Percentiles rank a stretch among this genome's conserved stretches.
Evolutionary conservation across 2,329 filamentous ascomycete genomes (phyloP).

Genomic region (Fusarium sp.): DNA sequence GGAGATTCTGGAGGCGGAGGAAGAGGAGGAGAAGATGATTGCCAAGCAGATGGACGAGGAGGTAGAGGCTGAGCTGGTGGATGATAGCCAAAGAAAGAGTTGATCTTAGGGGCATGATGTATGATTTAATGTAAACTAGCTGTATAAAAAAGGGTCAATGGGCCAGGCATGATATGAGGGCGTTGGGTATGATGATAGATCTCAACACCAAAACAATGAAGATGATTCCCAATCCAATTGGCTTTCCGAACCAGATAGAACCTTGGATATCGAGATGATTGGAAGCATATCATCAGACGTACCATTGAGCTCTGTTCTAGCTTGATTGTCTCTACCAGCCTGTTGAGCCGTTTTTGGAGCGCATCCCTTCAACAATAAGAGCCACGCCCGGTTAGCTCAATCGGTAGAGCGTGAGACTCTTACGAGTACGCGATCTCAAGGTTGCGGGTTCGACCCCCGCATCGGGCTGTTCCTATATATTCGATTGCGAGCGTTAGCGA

Average conservation of each 20-base stretch:
- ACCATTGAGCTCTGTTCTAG: too few relatives aligned
- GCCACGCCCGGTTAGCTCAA: conserved; percentile 56
- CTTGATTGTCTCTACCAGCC: too few relatives aligned
- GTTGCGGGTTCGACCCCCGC: conserved; percentile 69
- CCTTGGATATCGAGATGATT: too few relatives aligned
- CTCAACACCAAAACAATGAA: conserved; percentile 37
- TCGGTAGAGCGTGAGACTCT: conserved; percentile 78
- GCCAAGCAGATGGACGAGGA: conserved; percentile 53
- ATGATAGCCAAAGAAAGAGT: conserved; percentile 32
- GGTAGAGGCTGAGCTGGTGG: conserved; percentile 49
- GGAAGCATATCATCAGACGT: too few relatives aligned
- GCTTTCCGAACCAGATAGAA: too few relatives aligned
- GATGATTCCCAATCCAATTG: conserved; percentile 3
- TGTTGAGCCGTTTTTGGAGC: background rate
- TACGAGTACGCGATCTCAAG: conserved; percentile 65
- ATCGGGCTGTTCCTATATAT: conserved; percentile 58
- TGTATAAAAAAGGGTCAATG: conserved; percentile 36
- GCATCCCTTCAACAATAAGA: conserved; percentile 10
- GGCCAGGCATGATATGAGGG: conserved; percentile 20
- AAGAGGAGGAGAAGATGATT: conserved; percentile 51
- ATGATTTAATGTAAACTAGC: conserved; percentile 38
- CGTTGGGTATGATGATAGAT: conserved; percentile 42
- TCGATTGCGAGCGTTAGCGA: conserved; percentile 42
- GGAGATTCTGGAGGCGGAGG: conserved; percentile 57
- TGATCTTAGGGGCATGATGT: conserved; percentile 21